Evolutionary conservation across 768 basidiomycete genomes (phyloP).

Genomic region (Rhodotorula toruloides): DNA sequence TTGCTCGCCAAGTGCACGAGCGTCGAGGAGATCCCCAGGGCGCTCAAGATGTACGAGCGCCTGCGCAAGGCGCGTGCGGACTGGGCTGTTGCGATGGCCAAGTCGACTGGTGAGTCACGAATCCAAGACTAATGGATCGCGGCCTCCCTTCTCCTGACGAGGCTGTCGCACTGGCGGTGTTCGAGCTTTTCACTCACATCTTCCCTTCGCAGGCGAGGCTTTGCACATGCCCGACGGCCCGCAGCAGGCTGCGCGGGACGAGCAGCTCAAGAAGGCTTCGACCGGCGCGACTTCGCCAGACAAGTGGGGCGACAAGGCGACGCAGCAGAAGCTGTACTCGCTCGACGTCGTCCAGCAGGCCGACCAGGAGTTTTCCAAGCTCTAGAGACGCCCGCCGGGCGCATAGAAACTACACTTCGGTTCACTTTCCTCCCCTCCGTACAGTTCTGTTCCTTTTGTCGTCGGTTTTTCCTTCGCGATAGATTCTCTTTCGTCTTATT

Average conservation of each 20-base stretch:
- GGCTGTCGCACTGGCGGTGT: too few species aligned
- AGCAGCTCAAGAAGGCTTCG: constrained; percentile 7
- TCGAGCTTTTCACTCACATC: neutral
- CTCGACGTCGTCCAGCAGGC: constrained; percentile 24
- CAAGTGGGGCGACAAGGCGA: constrained; percentile 26
- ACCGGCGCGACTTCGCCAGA: constrained; percentile 13
- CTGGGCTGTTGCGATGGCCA: constrained; percentile 32
- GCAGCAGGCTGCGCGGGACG: constrained; percentile 17
- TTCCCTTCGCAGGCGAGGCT: constrained; percentile 9
- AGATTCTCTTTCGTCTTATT: neutral
- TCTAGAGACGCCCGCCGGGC: too few species aligned
- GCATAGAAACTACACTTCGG: too few species aligned
- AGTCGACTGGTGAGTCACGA: constrained; percentile 9
- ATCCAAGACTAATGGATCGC: neutral
- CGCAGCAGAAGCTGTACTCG: constrained; percentile 14
- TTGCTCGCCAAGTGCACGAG: constrained; percentile 43
- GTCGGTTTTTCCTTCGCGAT: too few species aligned
- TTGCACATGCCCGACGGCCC: constrained; percentile 27
- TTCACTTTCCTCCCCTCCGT: neutral
- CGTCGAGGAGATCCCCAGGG: constrained; percentile 27
- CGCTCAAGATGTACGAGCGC: constrained; percentile 12
- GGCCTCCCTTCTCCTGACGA: too few species aligned
- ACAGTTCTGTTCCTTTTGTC: too few species aligned
- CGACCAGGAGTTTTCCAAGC: constrained; percentile 6
- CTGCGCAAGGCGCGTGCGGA: constrained; percentile 30